A percentile compares a stretch with the other conserved stretches of the same genome.
Evolutionary conservation across 1,284 basidiomycete genomes (phyloP).

Genomic region (Cutaneotrichosporon daszewskae): DNA sequence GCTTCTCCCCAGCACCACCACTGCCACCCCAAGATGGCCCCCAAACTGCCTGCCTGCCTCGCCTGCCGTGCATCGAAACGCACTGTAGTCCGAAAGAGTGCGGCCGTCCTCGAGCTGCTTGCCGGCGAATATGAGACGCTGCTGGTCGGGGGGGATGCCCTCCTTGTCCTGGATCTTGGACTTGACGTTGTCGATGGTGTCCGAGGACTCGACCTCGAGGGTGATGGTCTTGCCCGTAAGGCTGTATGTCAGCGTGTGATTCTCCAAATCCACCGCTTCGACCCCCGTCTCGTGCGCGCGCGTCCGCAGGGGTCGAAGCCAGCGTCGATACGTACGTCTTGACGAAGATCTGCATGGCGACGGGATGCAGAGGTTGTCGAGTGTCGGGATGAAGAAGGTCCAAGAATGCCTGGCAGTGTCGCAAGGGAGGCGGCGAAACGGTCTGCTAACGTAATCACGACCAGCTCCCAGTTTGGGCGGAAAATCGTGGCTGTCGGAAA

Average conservation of each 20-base stretch:
- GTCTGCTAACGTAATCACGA: no score
- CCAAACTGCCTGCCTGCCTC: slow-evolving; percentile 4
- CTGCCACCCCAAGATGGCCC: no score
- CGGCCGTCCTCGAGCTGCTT: slow-evolving; percentile 97
- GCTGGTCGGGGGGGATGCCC: slow-evolving; percentile 85
- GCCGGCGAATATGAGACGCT: slow-evolving; percentile 88
- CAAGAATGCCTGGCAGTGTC: background rate
- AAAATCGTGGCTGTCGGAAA: no score
- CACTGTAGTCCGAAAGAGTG: slow-evolving; percentile 83
- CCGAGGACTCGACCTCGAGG: slow-evolving; percentile 56
- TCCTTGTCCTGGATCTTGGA: slow-evolving; percentile 57
- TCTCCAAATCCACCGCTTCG: background rate
- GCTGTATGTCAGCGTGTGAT: slow-evolving; percentile 36
- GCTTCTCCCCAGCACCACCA: no score
- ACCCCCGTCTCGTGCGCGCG: background rate
- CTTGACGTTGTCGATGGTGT: slow-evolving; percentile 61
- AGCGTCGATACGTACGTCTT: slow-evolving; percentile 44
- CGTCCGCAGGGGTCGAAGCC: no score
- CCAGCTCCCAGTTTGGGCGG: no score
- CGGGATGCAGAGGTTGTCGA: no score
- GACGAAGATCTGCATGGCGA: slow-evolving; percentile 55
- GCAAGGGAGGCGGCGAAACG: no score
- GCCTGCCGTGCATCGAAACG: slow-evolving; percentile 14
- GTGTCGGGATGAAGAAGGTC: background rate
- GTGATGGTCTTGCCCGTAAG: slow-evolving; percentile 57